Base-by-base conservation (phyloP, 2,329 filamentous ascomycete species). In the Calonectria henricotiae region DNA sequence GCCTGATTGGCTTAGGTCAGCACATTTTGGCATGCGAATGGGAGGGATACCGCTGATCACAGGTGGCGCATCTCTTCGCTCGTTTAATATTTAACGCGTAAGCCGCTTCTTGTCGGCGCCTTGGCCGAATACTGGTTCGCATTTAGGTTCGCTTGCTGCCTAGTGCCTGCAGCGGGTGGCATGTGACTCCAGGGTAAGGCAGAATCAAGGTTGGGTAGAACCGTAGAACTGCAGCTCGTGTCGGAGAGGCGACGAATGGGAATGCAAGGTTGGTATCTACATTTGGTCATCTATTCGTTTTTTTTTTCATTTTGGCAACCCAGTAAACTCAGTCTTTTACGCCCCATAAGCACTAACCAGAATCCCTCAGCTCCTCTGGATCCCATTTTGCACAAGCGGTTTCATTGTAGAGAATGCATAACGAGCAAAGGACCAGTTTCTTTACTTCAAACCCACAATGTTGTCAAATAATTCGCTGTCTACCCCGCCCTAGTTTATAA, bases 341-440 rank as follows among this genome's bases (percentile, higher is more conserved):
- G 35, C 3, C 11, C 35, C 35, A 37, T 37, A 13, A 3, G 35
- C 35, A 37, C 12, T 11, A 3, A 11, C 9, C 12, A 30, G 27
- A 37, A 6, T 37, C 35, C 7, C 5, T 49, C 11, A 69, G 5
- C 67, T 69, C 23, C 67, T 61, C 27, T 55, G 62, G 9, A 75
- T 32, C 0, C 70, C 73, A 25, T 74, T 66, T 47, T 72, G 69
- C 15, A 75, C 62, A 6, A 75, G 37, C n/a, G 72, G 72, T 63
- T 75, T 76, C 74, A 75, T 76, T 0, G 72, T 75, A 0, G 74
- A 76, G 6, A 76, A 76, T 0, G 74, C 74, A 25, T 76, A 76
- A 47, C 74, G 68, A 0, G 74, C 74, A 49, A 75, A 15, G 5
- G 23, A 4, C 15, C 3, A 7, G 20, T 32, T 58, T 58, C 51